Conservation (phyloP, 1,284 basidiomycete species). For the Peniophora sp. region DNA sequence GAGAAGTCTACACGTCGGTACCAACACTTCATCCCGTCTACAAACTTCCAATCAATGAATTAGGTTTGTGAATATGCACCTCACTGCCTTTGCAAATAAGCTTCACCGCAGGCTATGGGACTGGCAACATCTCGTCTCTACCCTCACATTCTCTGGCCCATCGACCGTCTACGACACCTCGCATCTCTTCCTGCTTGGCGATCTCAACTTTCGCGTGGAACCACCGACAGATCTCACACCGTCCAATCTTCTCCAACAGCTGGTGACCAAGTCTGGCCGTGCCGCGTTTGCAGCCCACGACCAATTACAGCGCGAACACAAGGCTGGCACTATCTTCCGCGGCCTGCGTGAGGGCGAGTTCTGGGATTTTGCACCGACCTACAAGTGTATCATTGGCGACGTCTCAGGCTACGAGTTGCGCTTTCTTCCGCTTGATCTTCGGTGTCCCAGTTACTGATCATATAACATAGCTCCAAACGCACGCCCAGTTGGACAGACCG, state of each 20-base stretch:
- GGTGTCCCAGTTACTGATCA: too few species aligned
- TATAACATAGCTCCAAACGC: constrained; percentile 54
- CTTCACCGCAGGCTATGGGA: constrained; percentile 70
- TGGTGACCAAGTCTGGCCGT: constrained; percentile 49
- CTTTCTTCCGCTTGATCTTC: too few species aligned
- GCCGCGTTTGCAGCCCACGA: constrained; percentile 69
- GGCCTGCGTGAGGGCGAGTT: constrained; percentile 79
- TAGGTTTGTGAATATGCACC: constrained; percentile 91
- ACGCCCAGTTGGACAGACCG: constrained; percentile 94
- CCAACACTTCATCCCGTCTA: not conserved
- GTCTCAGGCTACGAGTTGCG: constrained; percentile 74
- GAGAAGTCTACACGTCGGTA: constrained; percentile 79
- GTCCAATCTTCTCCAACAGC: constrained; percentile 17
- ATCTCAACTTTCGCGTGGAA: constrained; percentile 83
- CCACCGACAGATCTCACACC: constrained; percentile 45
- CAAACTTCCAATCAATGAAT: constrained; percentile 9
- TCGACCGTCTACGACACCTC: constrained; percentile 75
- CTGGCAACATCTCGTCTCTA: constrained; percentile 76
- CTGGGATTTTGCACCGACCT: constrained; percentile 82
- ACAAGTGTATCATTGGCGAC: constrained; percentile 79
- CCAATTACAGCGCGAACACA: constrained; percentile 62
- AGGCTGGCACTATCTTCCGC: constrained; percentile 57
- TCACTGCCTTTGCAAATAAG: constrained; percentile 79
- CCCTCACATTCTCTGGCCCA: constrained; percentile 70
- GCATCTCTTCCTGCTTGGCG: constrained; percentile 82